These are phyloP conservation scores for Coemansia sp. DNA, from an alignment of 192 early-diverging fungal genomes.

Conservation along the genomic window DNA sequence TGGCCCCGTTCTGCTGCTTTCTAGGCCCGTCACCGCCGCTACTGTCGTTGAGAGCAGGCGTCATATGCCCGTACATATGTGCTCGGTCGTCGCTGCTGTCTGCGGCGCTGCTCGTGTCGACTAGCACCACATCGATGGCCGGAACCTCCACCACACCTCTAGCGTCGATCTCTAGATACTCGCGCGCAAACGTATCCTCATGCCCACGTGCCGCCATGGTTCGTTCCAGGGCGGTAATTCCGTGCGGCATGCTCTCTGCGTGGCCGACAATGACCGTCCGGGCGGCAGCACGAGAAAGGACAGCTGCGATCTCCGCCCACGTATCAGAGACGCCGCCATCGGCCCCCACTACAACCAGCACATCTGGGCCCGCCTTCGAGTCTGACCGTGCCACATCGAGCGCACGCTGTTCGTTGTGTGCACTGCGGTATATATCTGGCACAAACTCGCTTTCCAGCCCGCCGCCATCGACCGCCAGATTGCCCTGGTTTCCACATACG, in stretches of 20 bases:
- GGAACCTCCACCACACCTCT: not conserved
- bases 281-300: not conserved
- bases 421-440: conserved; percentile 10
- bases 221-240: not conserved
- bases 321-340: not conserved
- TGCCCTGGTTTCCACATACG: conserved; percentile 15
- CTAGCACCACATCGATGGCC: conserved; percentile 11
- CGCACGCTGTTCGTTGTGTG: conserved; percentile 3
- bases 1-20: conserved; percentile 4
- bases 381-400: conserved; percentile 16
- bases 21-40: too few species aligned
- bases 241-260: not conserved
- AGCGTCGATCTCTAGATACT: not conserved
- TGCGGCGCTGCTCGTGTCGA: conserved; percentile 18
- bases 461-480: not conserved
- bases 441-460: conserved; percentile 3
- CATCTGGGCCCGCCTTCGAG: not conserved
- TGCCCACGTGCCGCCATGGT: not conserved
- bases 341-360: conserved; percentile 23
- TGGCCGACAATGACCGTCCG: conserved; percentile 10
- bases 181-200: not conserved
- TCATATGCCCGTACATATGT: not conserved
- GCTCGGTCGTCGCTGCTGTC: conserved; percentile 25
- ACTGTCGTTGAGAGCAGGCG: not conserved
- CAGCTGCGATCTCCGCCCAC: conserved; percentile 4